These are phyloP conservation scores for Termitomyces sp. DNA, from an alignment of 768 basidiomycete genomes.

Conservation along the genomic window DNA sequence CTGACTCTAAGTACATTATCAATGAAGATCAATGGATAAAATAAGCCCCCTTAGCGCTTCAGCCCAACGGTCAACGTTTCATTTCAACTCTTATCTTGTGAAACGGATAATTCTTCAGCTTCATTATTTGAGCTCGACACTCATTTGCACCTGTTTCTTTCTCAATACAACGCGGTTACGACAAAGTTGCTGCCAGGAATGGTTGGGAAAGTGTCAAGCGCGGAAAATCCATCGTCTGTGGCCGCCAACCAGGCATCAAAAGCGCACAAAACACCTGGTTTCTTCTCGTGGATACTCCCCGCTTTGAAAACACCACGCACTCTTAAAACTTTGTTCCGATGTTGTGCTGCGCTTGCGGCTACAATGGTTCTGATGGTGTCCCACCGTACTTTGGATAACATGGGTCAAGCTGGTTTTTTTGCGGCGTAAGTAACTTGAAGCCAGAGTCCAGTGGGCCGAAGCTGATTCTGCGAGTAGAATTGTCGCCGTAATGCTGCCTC, in stretches of 20 bases:
- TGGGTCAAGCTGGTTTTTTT: constrained; percentile 39
- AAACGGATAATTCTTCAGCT: neutral
- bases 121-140: neutral
- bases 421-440: constrained; percentile 21
- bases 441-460: neutral
- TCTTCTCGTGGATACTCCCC: constrained; percentile 26
- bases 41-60: neutral
- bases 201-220: constrained; percentile 1
- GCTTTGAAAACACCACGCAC: constrained; percentile 27
- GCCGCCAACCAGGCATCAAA: neutral
- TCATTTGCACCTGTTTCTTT: neutral
- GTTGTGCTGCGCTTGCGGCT: constrained; percentile 25
- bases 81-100: neutral
- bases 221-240: constrained; percentile 1
- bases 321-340: constrained; percentile 35
- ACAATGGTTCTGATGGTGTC: constrained; percentile 30
- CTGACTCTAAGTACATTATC: neutral
- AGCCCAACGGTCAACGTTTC: too few relatives aligned
- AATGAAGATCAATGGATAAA: neutral
- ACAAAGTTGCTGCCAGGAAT: constrained; percentile 4
- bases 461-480: constrained; percentile 19
- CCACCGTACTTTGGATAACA: constrained; percentile 20
- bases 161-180: neutral
- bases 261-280: constrained; percentile 7
- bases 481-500: constrained; percentile 32